A percentile compares a stretch with the other conserved stretches of the same genome.
These are phyloP conservation scores for Candida palmyrensis DNA, from an alignment of 805 yeast species.

Conservation along the genomic window DNA sequence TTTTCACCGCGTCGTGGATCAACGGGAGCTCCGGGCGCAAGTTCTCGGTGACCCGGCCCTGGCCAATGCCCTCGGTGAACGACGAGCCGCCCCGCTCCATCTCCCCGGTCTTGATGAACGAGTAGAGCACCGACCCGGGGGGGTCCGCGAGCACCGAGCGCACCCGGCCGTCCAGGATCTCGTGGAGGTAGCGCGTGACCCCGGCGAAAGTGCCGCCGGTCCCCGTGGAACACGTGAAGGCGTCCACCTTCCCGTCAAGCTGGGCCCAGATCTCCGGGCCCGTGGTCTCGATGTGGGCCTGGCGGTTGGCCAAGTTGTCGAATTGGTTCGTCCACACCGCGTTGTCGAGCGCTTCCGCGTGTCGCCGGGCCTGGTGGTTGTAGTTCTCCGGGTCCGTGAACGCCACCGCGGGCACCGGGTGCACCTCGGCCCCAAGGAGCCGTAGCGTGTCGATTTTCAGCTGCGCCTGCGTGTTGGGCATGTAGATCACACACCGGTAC, in stretches of 20 bases:
- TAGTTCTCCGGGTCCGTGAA: constrained; percentile 77
- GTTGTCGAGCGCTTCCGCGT: constrained; percentile 68
- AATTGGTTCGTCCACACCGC: constrained; percentile 94
- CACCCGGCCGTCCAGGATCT: constrained; percentile 55
- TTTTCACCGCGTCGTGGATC: constrained; percentile 74
- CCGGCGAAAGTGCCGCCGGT: constrained; percentile 95
- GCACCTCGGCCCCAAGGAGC: constrained; percentile 78
- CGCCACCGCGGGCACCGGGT: constrained; percentile 87
- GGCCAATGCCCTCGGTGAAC: constrained; percentile 95
- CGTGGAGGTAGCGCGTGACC: constrained; percentile 70
- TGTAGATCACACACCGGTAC: constrained; percentile 78
- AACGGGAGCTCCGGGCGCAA: constrained; percentile 65
- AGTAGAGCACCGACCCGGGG: constrained; percentile 83
- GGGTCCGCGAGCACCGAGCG: constrained; percentile 83
- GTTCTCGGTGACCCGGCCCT: constrained; percentile 86
- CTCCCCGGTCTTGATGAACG: constrained; percentile 63
- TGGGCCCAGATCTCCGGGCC: constrained; percentile 94
- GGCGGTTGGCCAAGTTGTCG: constrained; percentile 82
- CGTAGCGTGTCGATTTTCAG: constrained; percentile 70
- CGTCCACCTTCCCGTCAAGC: constrained; percentile 70
- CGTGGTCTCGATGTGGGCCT: constrained; percentile 83
- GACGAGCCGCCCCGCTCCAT: constrained; percentile 75
- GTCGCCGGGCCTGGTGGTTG: constrained; percentile 82
- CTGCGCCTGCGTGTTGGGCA: constrained; percentile 88
- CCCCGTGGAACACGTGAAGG: constrained; percentile 87